These are phyloP conservation scores for Lactifluus hygrophoroides DNA, from an alignment of 768 basidiomycete species.

Conservation along the genomic window DNA sequence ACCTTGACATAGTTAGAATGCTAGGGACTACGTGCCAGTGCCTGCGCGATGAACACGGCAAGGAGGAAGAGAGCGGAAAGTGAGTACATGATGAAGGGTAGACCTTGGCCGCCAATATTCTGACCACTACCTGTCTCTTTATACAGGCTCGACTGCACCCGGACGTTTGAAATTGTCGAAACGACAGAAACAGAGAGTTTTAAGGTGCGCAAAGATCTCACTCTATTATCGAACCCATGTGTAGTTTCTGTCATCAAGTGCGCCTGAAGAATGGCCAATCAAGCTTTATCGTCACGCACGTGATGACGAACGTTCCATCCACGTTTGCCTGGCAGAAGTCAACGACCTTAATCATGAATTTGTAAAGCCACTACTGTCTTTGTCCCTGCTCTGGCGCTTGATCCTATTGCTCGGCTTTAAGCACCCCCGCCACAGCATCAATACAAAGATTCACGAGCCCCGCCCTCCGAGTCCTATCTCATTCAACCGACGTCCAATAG, in stretches of 20 bases:
- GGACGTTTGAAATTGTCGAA: no score
- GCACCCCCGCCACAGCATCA: constrained; percentile 5
- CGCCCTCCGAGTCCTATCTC: no score
- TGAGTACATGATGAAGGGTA: constrained; percentile 1
- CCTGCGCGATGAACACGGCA: not conserved
- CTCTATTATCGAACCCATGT: no score
- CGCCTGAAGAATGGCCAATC: not conserved
- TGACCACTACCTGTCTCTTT: not conserved
- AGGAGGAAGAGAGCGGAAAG: constrained; percentile 8
- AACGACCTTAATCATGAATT: no score
- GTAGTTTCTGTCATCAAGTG: no score
- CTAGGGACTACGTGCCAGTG: not conserved
- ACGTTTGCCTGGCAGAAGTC: no score
- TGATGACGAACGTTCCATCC: not conserved
- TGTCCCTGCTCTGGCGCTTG: constrained; percentile 22
- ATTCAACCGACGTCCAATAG: constrained; percentile 1
- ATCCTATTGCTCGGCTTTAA: constrained; percentile 21
- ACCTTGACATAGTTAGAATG: not conserved
- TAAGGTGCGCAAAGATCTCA: no score
- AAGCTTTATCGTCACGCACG: not conserved
- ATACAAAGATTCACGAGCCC: not conserved
- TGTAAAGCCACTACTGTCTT: constrained; percentile 6
- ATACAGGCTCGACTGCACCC: not conserved
- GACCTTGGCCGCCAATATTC: not conserved
- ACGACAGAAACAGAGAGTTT: not conserved